Percentiles rank a stretch among this genome's conserved stretches.
phyloP scores from a whole-genome alignment of 306 rosid genomes.

The Pueraria montana region DNA sequence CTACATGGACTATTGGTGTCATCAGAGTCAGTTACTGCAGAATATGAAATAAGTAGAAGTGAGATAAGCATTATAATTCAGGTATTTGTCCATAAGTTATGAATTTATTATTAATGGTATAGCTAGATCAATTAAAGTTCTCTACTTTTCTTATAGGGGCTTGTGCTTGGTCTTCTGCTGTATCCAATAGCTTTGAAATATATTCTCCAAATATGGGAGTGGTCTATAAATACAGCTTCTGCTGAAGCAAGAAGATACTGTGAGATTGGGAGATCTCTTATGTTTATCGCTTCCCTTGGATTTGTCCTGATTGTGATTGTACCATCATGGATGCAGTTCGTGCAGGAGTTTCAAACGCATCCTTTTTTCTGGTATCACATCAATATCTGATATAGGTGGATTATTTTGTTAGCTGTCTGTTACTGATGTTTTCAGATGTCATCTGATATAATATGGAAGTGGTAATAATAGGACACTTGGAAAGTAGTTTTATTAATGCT shows the following conservation, averaged over 20 bases:
- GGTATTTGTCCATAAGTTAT: conserved; percentile 62
- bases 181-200: conserved; percentile 74
- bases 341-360: conserved; percentile 78
- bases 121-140: conserved; percentile 47
- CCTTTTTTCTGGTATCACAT: conserved; percentile 77
- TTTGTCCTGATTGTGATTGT: conserved; percentile 67
- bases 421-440: conserved; percentile 35
- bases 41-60: conserved; percentile 71
- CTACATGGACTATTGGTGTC: conserved; percentile 61
- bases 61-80: conserved; percentile 85
- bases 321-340: conserved; percentile 92
- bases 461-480: conserved; percentile 39
- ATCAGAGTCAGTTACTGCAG: conserved; percentile 56
- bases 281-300: conserved; percentile 73
- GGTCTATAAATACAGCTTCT: conserved; percentile 53
- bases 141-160: conserved; percentile 72
- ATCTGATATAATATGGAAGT: conserved; percentile 30
- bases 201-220: conserved; percentile 69
- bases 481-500: conserved; percentile 40
- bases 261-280: conserved; percentile 69
- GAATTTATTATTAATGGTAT: conserved; percentile 41
- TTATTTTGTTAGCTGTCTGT: conserved; percentile 35
- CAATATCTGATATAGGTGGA: conserved; percentile 35
- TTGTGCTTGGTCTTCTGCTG: conserved; percentile 90
- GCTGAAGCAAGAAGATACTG: conserved; percentile 63